Evolutionary conservation across 257 asterid species (phyloP).

Genomic region (Verbena officinalis): DNA sequence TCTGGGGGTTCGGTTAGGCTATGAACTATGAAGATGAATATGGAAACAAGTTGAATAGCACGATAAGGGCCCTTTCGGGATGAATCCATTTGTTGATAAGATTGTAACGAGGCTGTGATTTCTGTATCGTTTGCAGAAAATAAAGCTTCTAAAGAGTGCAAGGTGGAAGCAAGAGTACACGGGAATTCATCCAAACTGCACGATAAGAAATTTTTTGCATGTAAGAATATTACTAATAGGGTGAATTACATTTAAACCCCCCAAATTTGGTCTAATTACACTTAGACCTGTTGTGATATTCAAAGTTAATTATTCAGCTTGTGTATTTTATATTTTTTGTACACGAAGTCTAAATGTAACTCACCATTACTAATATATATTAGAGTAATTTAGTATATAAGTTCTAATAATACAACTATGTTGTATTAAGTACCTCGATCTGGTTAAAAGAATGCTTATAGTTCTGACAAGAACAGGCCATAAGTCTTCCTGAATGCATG

Average conservation of each 20-base stretch:
- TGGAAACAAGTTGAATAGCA: constrained; percentile 71
- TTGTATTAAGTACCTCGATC: constrained; percentile 59
- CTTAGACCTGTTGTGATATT: too few relatives aligned
- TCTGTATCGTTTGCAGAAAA: constrained; percentile 48
- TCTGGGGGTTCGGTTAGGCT: constrained; percentile 43
- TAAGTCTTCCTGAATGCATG: constrained; percentile 39
- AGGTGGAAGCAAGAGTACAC: constrained; percentile 54
- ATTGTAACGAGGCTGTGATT: constrained; percentile 50
- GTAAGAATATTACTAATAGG: not conserved
- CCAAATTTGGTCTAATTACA: too few relatives aligned
- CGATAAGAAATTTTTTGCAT: constrained; percentile 14
- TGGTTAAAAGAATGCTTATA: constrained; percentile 68
- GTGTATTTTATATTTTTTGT: too few relatives aligned
- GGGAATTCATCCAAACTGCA: constrained; percentile 84
- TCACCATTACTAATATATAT: too few relatives aligned
- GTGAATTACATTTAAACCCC: too few relatives aligned
- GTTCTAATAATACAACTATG: constrained; percentile 4
- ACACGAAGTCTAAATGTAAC: too few relatives aligned
- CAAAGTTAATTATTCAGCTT: too few relatives aligned
- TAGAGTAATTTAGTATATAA: not conserved
- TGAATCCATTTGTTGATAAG: constrained; percentile 57
- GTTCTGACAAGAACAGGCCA: constrained; percentile 81
- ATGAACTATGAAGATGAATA: constrained; percentile 64
- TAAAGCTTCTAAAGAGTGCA: constrained; percentile 61
- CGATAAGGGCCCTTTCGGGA: constrained; percentile 75